Evolutionary conservation across 2,329 filamentous ascomycete genomes (phyloP).

Genomic region (Cordyceps farinosa): DNA sequence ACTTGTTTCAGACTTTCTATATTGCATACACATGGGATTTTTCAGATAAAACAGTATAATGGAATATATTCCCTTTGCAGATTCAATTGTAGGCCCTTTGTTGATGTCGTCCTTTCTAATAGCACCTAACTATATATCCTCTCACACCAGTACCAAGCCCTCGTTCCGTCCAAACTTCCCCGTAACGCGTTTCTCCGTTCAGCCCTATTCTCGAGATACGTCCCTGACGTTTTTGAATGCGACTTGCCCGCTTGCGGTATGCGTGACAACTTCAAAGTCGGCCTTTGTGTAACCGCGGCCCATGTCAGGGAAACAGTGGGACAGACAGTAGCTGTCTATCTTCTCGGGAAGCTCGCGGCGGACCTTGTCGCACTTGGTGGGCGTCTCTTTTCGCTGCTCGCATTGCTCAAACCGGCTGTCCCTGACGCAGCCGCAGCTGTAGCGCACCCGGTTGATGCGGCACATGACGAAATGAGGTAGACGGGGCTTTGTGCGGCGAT

Average conservation of each 20-base stretch:
- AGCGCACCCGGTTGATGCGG: not conserved
- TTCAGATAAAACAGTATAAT: too few relatives aligned
- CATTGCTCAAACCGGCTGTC: conserved; percentile 2
- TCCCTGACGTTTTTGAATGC: not conserved
- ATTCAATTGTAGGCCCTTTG: too few relatives aligned
- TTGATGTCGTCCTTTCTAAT: too few relatives aligned
- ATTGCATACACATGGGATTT: too few relatives aligned
- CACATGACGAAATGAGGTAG: not conserved
- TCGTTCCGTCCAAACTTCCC: too few relatives aligned
- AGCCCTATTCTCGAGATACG: not conserved
- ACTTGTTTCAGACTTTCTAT: too few relatives aligned
- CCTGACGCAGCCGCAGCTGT: conserved; percentile 9
- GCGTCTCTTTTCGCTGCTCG: not conserved
- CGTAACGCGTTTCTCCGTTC: not conserved
- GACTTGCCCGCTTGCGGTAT: not conserved
- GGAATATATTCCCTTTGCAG: too few relatives aligned
- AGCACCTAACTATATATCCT: not conserved
- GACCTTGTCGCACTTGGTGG: conserved; percentile 9
- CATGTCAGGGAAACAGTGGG: conserved; percentile 1
- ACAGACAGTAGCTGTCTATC: conserved; percentile 1
- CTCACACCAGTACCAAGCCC: not conserved
- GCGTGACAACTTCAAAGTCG: not conserved
- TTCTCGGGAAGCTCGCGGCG: not conserved
- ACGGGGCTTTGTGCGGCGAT: not conserved
- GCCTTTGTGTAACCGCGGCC: not conserved